Conservation (phyloP, 345 rosid genomes). For the Rhizophora mangle region DNA sequence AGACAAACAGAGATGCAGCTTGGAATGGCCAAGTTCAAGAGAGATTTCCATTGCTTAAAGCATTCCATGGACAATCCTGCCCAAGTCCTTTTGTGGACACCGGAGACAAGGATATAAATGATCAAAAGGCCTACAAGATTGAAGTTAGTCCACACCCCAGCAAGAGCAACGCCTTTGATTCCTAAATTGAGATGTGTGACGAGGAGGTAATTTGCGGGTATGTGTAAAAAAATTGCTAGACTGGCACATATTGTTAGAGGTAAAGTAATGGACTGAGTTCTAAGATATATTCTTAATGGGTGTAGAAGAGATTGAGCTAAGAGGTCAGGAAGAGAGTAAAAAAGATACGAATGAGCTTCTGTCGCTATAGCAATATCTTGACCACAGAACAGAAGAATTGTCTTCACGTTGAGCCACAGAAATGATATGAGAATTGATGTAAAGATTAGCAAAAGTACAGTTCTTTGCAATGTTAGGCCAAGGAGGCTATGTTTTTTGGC, state of each 20-base stretch:
- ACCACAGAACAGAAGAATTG: conserved; percentile 49
- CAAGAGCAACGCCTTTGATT: conserved; percentile 64
- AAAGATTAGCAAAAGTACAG: conserved; percentile 52
- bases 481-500: conserved; percentile 57
- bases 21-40: conserved; percentile 62
- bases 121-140: conserved; percentile 53
- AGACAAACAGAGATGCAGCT: conserved; percentile 87
- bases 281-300: conserved; percentile 77
- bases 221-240: conserved; percentile 19
- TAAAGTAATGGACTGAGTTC: conserved; percentile 55
- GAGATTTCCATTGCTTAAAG: conserved; percentile 53
- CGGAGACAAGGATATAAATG: conserved; percentile 51
- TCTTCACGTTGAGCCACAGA: conserved; percentile 73
- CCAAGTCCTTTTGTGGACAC: conserved; percentile 53
- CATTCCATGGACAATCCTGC: conserved; percentile 52
- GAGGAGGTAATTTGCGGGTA: conserved; percentile 36
- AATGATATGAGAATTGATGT: conserved; percentile 62
- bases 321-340: conserved; percentile 80
- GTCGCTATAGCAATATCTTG: conserved; percentile 62
- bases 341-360: conserved; percentile 58
- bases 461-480: conserved; percentile 60
- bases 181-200: conserved; percentile 56
- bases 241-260: conserved; percentile 23
- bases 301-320: conserved; percentile 71
- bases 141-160: conserved; percentile 69